phyloP scores from a whole-genome alignment of 768 basidiomycete genomes.

The Coprinopsis strossmayeri region DNA sequence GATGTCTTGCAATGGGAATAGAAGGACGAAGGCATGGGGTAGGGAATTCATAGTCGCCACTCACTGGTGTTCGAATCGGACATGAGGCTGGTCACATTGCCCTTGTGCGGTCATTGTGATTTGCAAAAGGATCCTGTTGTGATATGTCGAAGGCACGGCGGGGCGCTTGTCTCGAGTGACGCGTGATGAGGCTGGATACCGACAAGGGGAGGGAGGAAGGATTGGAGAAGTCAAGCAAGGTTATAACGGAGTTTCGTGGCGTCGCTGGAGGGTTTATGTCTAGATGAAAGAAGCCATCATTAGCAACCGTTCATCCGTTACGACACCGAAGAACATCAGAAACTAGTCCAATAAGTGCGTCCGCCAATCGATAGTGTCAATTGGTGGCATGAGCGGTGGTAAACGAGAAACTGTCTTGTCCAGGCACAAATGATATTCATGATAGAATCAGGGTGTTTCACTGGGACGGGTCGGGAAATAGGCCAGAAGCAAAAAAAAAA shows the following conservation, averaged over 20 bases:
- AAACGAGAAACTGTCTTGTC: not conserved
- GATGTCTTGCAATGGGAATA: conserved; percentile 5
- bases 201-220: not conserved
- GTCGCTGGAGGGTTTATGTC: not conserved
- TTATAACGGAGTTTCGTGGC: no score
- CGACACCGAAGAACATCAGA: not conserved
- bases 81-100: conserved; percentile 14
- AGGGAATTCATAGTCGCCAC: conserved; percentile 4
- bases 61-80: conserved; percentile 13
- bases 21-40: conserved; percentile 5
- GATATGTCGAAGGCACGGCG: not conserved
- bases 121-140: not conserved
- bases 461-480: not conserved
- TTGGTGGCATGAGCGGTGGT: not conserved
- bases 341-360: not conserved
- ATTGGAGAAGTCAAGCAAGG: no score
- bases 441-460: not conserved
- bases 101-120: conserved; percentile 5
- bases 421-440: not conserved
- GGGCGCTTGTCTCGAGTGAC: not conserved
- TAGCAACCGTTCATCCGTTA: not conserved
- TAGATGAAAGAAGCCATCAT: not conserved
- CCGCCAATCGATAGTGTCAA: not conserved
- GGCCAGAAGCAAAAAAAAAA: not conserved
- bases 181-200: not conserved